Evolutionary conservation across 2,329 filamentous ascomycete genomes (phyloP).

Genomic region (Zasmidium cellare): DNA sequence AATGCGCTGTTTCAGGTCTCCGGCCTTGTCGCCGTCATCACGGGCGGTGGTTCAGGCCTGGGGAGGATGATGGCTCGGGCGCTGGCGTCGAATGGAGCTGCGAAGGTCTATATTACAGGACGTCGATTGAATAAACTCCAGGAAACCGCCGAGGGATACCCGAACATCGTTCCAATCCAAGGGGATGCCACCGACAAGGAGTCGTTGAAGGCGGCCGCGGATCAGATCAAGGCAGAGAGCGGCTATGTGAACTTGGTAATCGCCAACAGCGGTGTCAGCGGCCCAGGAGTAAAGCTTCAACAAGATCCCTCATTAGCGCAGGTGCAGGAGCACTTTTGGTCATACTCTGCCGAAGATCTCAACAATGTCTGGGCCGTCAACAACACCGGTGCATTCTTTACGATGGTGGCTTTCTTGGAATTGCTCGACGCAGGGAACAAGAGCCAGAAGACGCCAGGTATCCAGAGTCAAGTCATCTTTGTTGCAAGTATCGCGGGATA

Average conservation of each 20-base stretch:
- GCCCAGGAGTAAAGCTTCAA: not conserved
- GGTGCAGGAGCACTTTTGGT: constrained; percentile 12
- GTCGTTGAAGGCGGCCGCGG: constrained; percentile 39
- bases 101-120: constrained; percentile 54
- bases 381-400: constrained; percentile 44
- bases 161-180: constrained; percentile 39
- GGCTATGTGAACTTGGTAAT: constrained; percentile 22
- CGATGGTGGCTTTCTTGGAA: constrained; percentile 46
- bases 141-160: constrained; percentile 40
- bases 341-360: constrained; percentile 13
- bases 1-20: constrained; percentile 47
- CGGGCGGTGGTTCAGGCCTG: constrained; percentile 55
- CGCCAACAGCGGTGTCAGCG: constrained; percentile 9
- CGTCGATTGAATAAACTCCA: constrained; percentile 47
- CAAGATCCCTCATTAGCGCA: constrained; percentile 5
- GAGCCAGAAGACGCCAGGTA: constrained; percentile 38
- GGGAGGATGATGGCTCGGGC: constrained; percentile 45
- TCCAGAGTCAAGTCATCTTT: constrained; percentile 48
- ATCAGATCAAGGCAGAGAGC: constrained; percentile 38
- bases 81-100: constrained; percentile 47
- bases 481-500: constrained; percentile 43
- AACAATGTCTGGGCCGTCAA: constrained; percentile 42
- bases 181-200: constrained; percentile 48
- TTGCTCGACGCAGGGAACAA: constrained; percentile 47
- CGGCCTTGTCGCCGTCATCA: constrained; percentile 53